phyloP scores from a whole-genome alignment of 2,329 filamentous ascomycete genomes.

The Graphilbum fragrans region DNA sequence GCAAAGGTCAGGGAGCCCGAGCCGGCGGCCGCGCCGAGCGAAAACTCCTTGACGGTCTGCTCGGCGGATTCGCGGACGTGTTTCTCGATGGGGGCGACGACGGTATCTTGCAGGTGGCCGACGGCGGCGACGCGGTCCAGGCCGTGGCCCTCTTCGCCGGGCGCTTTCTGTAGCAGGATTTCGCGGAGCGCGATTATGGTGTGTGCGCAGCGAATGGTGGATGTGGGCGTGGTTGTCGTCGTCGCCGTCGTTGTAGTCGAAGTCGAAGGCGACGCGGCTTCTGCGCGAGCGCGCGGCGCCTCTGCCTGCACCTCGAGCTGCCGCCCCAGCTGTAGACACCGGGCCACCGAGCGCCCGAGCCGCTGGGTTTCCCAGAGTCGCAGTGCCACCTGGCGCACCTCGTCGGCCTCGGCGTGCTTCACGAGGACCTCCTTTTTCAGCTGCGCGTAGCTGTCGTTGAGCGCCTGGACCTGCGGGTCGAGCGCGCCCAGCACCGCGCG shows the following conservation, averaged over 20 bases:
- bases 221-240: conserved; percentile 65
- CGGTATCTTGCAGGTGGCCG: conserved; percentile 51
- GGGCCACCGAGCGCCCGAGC: conserved; percentile 61
- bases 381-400: conserved; percentile 65
- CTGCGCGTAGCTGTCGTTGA: conserved; percentile 77
- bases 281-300: conserved; percentile 29
- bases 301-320: conserved; percentile 79
- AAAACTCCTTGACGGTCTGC: conserved; percentile 73
- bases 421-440: conserved; percentile 77
- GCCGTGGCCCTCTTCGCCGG: conserved; percentile 64
- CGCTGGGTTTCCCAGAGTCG: conserved; percentile 71
- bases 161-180: conserved; percentile 53
- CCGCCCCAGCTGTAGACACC: conserved; percentile 69
- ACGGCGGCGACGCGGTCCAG: conserved; percentile 65
- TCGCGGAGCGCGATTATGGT: conserved; percentile 67
- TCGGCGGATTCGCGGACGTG: conserved; percentile 63
- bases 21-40: conserved; percentile 39
- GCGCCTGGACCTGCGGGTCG: conserved; percentile 63
- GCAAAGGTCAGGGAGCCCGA: conserved; percentile 36
- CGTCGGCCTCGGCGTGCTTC: conserved; percentile 75
- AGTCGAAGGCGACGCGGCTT: conserved; percentile 12
- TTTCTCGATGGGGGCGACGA: conserved; percentile 62
- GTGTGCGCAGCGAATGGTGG: conserved; percentile 70
- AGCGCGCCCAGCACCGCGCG: conserved; percentile 62
- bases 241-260: conserved; percentile 19